These are phyloP conservation scores for Coemansia sp. DNA, from an alignment of 192 early-diverging fungal species.

Conservation along the genomic window DNA sequence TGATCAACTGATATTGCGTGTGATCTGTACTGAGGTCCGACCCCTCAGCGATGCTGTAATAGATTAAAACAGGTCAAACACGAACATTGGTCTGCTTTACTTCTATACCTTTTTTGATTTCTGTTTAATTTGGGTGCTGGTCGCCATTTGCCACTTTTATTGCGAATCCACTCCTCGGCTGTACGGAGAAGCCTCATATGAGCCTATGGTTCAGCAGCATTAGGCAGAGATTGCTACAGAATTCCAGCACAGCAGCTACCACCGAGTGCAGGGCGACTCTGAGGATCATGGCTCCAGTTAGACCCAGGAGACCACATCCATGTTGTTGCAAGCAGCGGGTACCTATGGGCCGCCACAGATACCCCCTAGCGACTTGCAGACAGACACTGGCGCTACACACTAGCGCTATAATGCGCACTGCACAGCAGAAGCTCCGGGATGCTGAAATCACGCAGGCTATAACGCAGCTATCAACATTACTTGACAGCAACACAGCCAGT, in stretches of 20 bases:
- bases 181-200: background rate
- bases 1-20: background rate
- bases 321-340: background rate
- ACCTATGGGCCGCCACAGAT: background rate
- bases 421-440: conserved; percentile 6
- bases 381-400: background rate
- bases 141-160: background rate
- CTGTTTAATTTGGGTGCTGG: conserved; percentile 1
- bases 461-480: conserved; percentile 13
- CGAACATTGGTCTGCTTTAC: conserved; percentile 29
- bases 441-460: conserved; percentile 22
- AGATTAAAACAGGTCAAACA: conserved; percentile 45
- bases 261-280: background rate
- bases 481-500: conserved; percentile 4
- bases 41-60: conserved; percentile 35
- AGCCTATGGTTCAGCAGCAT: background rate
- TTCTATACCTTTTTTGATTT: conserved; percentile 31
- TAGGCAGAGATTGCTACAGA: background rate
- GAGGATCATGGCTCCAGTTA: background rate
- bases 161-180: background rate
- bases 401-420: background rate
- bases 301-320: background rate
- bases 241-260: background rate
- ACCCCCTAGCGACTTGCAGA: too few relatives aligned
- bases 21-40: conserved; percentile 26